Evolutionary conservation across 495 filamentous ascomycete species (phyloP).

Genomic region (Glutinoglossum americanum): DNA sequence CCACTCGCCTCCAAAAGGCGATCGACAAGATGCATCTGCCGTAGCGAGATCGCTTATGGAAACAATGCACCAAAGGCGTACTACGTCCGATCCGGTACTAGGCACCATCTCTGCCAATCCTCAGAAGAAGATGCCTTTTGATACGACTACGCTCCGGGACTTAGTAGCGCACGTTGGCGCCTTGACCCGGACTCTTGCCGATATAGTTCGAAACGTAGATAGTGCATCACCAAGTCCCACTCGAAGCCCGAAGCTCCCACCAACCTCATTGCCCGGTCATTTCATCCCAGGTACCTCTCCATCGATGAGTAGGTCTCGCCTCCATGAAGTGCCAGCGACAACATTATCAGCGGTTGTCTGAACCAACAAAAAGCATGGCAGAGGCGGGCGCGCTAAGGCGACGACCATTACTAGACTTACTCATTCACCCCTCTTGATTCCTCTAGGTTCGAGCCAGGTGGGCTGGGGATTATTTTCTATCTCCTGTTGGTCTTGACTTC

Average conservation of each 20-base stretch:
- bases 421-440: background rate
- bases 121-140: conserved; percentile 68
- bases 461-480: background rate
- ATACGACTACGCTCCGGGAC: conserved; percentile 72
- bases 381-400: background rate
- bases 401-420: background rate
- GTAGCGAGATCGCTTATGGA: conserved; percentile 66
- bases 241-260: conserved; percentile 1
- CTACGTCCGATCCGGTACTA: conserved; percentile 25
- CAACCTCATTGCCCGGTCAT: background rate
- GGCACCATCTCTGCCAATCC: conserved; percentile 23
- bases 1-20: conserved; percentile 9
- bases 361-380: background rate
- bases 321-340: background rate
- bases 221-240: conserved; percentile 39
- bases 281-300: background rate
- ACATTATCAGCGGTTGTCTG: background rate
- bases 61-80: conserved; percentile 50
- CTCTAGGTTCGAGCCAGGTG: background rate
- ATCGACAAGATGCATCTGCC: conserved; percentile 28
- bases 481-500: background rate
- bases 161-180: conserved; percentile 67
- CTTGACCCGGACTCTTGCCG: conserved; percentile 49
- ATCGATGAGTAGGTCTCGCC: background rate
- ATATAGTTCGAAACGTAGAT: conserved; percentile 61